Percentiles rank a stretch among this genome's conserved stretches.
These are phyloP conservation scores for Aristolochia fimbriata DNA, from an alignment of 164 flowering plant species.

Conservation along the genomic window DNA sequence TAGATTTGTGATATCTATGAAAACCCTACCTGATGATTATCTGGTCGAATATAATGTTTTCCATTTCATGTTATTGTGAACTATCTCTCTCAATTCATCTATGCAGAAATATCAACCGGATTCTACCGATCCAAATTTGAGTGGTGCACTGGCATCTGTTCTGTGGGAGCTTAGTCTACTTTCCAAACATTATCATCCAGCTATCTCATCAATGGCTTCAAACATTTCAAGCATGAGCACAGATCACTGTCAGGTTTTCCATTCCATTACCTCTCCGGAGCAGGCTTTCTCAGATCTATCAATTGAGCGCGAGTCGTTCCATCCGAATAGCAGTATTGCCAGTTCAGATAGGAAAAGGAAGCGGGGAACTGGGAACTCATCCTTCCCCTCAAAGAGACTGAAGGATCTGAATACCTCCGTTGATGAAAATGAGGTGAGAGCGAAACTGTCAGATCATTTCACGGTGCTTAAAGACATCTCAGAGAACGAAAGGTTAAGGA, in stretches of 20 bases:
- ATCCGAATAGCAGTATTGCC: slow-evolving; percentile 10
- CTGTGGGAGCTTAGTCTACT: slow-evolving; percentile 80
- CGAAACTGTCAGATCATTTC: no score
- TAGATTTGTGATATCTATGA: background rate
- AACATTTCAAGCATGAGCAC: slow-evolving; percentile 37
- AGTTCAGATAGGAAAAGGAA: slow-evolving; percentile 36
- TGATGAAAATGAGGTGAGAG: no score
- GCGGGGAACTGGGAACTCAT: slow-evolving; percentile 17
- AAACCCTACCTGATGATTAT: no score
- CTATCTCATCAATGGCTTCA: slow-evolving; percentile 50
- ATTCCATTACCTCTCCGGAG: slow-evolving; percentile 39
- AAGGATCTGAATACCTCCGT: no score
- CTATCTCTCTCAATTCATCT: background rate
- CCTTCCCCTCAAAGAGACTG: background rate
- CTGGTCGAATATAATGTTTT: no score
- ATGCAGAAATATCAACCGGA: slow-evolving; percentile 75
- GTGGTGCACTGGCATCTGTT: slow-evolving; percentile 80
- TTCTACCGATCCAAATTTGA: slow-evolving; percentile 61
- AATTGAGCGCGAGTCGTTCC: slow-evolving; percentile 39
- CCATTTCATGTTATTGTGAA: no score
- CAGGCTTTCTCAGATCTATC: slow-evolving; percentile 60
- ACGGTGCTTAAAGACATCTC: no score
- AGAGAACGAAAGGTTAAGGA: no score
- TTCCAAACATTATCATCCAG: slow-evolving; percentile 61
- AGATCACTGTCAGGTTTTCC: slow-evolving; percentile 42